Evolutionary conservation across 2,329 filamentous ascomycete genomes (phyloP), one percentile per base, ranked within the genome.

Genomic region (Fusarium sp.): DNA sequence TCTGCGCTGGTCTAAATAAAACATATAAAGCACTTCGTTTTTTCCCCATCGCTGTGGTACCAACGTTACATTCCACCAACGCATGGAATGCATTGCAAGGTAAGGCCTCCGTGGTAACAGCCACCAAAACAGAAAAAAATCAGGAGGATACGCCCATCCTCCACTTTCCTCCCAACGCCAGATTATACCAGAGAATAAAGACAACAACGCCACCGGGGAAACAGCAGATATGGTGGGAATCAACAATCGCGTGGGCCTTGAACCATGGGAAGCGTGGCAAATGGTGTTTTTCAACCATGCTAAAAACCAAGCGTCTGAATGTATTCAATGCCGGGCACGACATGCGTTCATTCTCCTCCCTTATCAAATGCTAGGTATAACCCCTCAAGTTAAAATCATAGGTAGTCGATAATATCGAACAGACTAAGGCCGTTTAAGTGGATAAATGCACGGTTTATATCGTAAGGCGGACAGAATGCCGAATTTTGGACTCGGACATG

Each of bases 141-240:
- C 57, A 45, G 44, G 34, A 57, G 44, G 52, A 42, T 55, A 43
- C 49, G 56, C 50, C 42, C 31, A 34, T n/a, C 45, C 46, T 47
- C 42, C 59, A 57, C 51, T 63, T 13, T 65, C 67, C 38, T 47
- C 52, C 38, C 62, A 74, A 74, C 72, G 68, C 72, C 70, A 51
- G 40, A 57, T 55, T 62, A 61, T 57, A 71, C 66, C 68, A 31
- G 39, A 62, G 39, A 64, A 59, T 62, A 66, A 64, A 61, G 47
- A 67, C 53, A 66, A 60, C n/a, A 68, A 73, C 69, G 65, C 65
- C 68, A 54, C 44, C 57, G 26, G 45, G 52, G 43, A 21, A 39
- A 62, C 45, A 61, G 54, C 43, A 62, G 49, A 45, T 22, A 36
- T 39, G 7, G 38, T 10, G 15, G 42, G 45, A 46, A 42, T 26